A percentile compares a stretch with the other conserved stretches of the same genome.
Evolutionary conservation across 2,329 filamentous ascomycete species (phyloP).

Genomic region (Penicillium thymicola): DNA sequence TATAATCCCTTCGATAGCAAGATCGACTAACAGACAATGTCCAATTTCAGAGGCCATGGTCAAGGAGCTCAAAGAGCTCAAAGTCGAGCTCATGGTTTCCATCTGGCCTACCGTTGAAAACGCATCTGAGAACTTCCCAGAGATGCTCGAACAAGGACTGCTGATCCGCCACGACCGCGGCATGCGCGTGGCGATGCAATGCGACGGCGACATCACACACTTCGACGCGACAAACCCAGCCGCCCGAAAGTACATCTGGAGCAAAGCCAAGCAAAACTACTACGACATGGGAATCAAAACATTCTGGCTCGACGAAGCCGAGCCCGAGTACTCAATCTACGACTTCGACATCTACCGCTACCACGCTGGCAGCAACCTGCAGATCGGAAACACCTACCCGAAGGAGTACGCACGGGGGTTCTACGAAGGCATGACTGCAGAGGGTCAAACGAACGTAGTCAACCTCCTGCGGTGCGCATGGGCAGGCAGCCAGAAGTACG

Average conservation of each 20-base stretch:
- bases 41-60: constrained; percentile 56
- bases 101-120: constrained; percentile 67
- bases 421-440: constrained; percentile 55
- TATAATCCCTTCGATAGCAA: background rate
- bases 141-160: constrained; percentile 60
- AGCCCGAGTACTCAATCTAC: constrained; percentile 63
- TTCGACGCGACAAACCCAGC: constrained; percentile 63
- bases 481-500: constrained; percentile 61
- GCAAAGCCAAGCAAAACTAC: constrained; percentile 59
- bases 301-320: constrained; percentile 69
- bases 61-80: constrained; percentile 55
- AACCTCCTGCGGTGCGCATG: constrained; percentile 59
- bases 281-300: constrained; percentile 59
- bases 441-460: constrained; percentile 56
- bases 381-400: constrained; percentile 61
- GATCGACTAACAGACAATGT: background rate
- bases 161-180: constrained; percentile 62
- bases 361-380: constrained; percentile 52
- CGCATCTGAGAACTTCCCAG: constrained; percentile 56
- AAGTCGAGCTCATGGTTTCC: constrained; percentile 65
- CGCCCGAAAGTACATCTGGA: constrained; percentile 59
- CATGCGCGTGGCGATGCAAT: constrained; percentile 57
- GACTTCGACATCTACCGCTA: constrained; percentile 67
- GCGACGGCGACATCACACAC: constrained; percentile 57
- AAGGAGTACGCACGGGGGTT: constrained; percentile 57